A percentile compares a stretch with the other conserved stretches of the same genome.
Evolutionary conservation across 148 eudicot species (phyloP).

Genomic region (Spergularia bocconei): DNA sequence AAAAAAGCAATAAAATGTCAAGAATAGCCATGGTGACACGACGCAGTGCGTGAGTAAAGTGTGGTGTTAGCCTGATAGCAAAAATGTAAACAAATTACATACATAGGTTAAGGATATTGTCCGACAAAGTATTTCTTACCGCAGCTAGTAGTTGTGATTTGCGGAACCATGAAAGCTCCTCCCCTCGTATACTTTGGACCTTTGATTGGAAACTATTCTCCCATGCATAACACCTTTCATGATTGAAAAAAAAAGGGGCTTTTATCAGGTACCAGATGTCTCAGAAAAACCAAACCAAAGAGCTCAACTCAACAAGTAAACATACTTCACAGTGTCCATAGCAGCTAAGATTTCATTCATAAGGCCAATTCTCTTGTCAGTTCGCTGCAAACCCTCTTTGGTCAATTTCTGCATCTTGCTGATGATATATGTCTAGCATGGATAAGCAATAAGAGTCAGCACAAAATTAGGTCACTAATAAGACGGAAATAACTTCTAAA

Average conservation of each 20-base stretch:
- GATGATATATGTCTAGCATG: slow-evolving; percentile 24
- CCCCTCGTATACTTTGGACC: slow-evolving; percentile 71
- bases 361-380: slow-evolving; percentile 83
- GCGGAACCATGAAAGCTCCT: slow-evolving; percentile 88
- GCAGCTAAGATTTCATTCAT: slow-evolving; percentile 96
- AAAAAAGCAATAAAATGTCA: background rate
- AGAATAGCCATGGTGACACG: background rate
- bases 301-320: slow-evolving; percentile 5
- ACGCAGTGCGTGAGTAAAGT: background rate
- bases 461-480: background rate
- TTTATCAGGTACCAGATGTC: slow-evolving; percentile 13
- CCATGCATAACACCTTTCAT: slow-evolving; percentile 93
- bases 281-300: background rate
- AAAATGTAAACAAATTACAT: background rate
- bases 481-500: background rate
- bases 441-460: slow-evolving; percentile 1
- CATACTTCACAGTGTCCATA: slow-evolving; percentile 97
- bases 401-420: slow-evolving; percentile 34
- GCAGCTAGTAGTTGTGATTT: slow-evolving; percentile 81
- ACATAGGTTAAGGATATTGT: background rate
- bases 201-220: slow-evolving; percentile 83
- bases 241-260: slow-evolving; percentile 4
- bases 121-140: slow-evolving; percentile 42
- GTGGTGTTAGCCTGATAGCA: background rate
- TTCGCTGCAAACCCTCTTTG: slow-evolving; percentile 32